Conservation (phyloP, 306 rosid genomes). For the Carpinus viminea region DNA sequence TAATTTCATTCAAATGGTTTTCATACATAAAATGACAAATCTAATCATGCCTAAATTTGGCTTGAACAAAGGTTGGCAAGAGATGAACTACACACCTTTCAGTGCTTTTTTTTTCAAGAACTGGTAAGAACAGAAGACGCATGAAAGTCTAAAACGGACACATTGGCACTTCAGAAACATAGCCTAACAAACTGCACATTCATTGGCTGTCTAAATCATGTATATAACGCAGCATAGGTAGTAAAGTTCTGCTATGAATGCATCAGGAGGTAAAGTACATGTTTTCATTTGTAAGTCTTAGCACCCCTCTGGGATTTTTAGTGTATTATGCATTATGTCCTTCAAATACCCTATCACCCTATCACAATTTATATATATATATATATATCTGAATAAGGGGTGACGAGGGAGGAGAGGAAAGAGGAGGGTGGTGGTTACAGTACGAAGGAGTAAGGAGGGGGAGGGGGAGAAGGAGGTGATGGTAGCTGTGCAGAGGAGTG, state of each 20-base stretch:
- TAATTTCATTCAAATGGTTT: neutral
- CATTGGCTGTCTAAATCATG: neutral
- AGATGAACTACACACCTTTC: neutral
- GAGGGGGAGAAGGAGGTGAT: neutral
- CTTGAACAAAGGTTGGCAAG: neutral
- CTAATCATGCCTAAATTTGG: neutral
- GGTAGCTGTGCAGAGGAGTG: neutral
- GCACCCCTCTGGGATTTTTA: neutral
- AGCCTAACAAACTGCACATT: neutral
- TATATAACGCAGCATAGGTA: neutral
- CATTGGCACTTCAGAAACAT: slow-evolving; percentile 8
- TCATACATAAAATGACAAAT: slow-evolving; percentile 1
- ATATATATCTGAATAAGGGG: neutral
- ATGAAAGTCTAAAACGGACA: neutral
- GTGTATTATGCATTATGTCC: neutral
- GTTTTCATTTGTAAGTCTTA: neutral
- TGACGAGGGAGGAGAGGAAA: no score
- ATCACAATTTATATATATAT: neutral
- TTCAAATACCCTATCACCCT: neutral
- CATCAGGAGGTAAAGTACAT: neutral
- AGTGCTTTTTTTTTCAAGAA: neutral
- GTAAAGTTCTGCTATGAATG: neutral
- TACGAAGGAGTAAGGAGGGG: neutral
- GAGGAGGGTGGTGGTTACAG: no score
- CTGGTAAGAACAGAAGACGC: neutral